A percentile compares a stretch with the other conserved stretches of the same genome.
phyloP scores from a whole-genome alignment of 192 early-diverging fungal genomes.

The Umbelopsis sp. region DNA sequence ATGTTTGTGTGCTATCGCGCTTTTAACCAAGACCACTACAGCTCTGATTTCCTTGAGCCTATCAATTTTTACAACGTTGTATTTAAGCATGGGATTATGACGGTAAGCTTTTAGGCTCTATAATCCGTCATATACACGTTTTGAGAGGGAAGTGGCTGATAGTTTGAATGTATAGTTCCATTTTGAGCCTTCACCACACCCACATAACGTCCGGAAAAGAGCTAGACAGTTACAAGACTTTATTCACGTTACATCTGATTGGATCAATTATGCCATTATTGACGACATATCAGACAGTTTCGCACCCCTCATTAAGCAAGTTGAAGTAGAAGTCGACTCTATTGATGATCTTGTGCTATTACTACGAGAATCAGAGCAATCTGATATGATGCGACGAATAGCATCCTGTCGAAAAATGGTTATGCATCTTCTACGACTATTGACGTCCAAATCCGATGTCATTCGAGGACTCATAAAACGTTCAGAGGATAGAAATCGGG shows the following conservation, averaged over 20 bases:
- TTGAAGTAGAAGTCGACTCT: conserved; percentile 75
- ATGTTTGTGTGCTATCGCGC: conserved; percentile 91
- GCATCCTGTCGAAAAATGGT: conserved; percentile 74
- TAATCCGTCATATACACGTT: not conserved
- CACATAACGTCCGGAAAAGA: conserved; percentile 63
- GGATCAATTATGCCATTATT: conserved; percentile 79
- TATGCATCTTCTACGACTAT: conserved; percentile 64
- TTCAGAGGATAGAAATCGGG: conserved; percentile 35
- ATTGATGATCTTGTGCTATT: conserved; percentile 81
- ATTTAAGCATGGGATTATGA: conserved; percentile 71
- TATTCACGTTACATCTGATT: conserved; percentile 53
- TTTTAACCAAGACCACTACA: conserved; percentile 69
- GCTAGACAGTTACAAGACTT: conserved; percentile 59
- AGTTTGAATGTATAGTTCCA: conserved; percentile 54
- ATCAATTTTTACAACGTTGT: conserved; percentile 72
- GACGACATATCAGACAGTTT: conserved; percentile 81
- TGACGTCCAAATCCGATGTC: conserved; percentile 71
- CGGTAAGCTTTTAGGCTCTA: conserved; percentile 37
- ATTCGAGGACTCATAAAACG: conserved; percentile 69
- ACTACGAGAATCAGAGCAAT: conserved; percentile 45
- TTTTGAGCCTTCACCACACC: conserved; percentile 52
- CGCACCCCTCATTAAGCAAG: conserved; percentile 58
- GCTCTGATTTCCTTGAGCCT: conserved; percentile 64
- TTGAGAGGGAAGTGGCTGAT: not conserved
- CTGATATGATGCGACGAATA: conserved; percentile 75